Base-by-base conservation (phyloP, 1,139 yeast genomes). In the Pichia sp. region DNA sequence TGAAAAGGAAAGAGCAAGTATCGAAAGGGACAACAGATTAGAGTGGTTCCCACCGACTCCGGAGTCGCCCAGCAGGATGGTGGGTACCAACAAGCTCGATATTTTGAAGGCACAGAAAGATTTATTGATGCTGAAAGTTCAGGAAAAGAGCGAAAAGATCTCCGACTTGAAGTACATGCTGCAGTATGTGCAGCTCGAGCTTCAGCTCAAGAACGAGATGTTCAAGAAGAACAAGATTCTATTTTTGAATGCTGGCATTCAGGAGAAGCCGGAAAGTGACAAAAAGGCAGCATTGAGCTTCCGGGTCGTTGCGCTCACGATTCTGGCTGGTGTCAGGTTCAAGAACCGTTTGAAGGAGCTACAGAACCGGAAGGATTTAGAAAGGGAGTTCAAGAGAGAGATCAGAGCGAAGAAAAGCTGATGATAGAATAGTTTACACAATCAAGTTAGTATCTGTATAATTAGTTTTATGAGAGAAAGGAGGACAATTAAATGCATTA, bases 301-400 rank as follows among this genome's bases (percentile, higher is more conserved):
- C 55, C 71, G 64, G 49, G 67, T 69, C 2, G 68, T 78, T 45
- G 82, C 85, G 5, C 72, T 74, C 56, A 74, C 78, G 59, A 88
- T 84, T 5, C 67, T 85, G 58, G 86, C 88, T 1, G 71, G 75
- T 41, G 78, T 84, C 7, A 70, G 84, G 54, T 72, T 85, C 29
- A 75, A 72, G 60, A 76, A 72, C 46, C 57, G 68, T 29, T 38
- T 61, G n/a, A 43, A 49, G 31, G 64, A 63, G 49, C 15, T 61
- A 30, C 60, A 59, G 26, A 47, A 51, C 8, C 58, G 58, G 49
- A 56, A 58, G 30, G 31, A 32, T 36, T 52, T 61, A 38, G 61
- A 62, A 16, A 34, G 31, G 5, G 16, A n/a, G 8, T 40, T 57
- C 8, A 57, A 57, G 19, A 32, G 40, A 7, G 55, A 54, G 7